A percentile compares a stretch with the other conserved stretches of the same genome.
phyloP scores from a whole-genome alignment of 768 basidiomycete genomes.

The Auricularia sp. region DNA sequence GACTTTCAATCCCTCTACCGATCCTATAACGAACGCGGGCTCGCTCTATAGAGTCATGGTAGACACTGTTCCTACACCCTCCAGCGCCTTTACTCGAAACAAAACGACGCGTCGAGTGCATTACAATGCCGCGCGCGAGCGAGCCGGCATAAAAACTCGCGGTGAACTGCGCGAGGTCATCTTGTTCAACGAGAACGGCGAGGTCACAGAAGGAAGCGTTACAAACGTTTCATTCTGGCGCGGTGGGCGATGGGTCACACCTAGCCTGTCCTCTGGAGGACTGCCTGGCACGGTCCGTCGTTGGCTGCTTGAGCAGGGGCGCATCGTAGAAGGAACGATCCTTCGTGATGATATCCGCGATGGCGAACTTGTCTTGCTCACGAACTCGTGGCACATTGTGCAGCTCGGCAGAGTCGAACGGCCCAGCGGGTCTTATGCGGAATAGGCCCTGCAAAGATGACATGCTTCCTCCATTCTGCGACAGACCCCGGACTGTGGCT shows the following conservation, averaged over 20 bases:
- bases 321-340: slow-evolving; percentile 42
- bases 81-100: slow-evolving; percentile 49
- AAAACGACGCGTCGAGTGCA: slow-evolving; percentile 58
- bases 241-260: slow-evolving; percentile 52
- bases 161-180: slow-evolving; percentile 44
- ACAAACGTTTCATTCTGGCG: slow-evolving; percentile 65
- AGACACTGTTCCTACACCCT: slow-evolving; percentile 43
- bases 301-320: slow-evolving; percentile 53
- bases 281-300: slow-evolving; percentile 61
- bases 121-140: slow-evolving; percentile 55
- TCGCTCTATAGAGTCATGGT: slow-evolving; percentile 38
- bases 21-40: slow-evolving; percentile 14
- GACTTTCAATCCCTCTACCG: slow-evolving; percentile 25
- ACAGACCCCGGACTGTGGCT: too few relatives aligned
- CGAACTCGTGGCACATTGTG: slow-evolving; percentile 30
- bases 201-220: slow-evolving; percentile 56
- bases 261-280: slow-evolving; percentile 49
- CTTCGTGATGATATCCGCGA: slow-evolving; percentile 31
- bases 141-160: slow-evolving; percentile 34
- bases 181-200: slow-evolving; percentile 40
- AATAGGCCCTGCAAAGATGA: too few relatives aligned
- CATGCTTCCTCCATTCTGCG: too few relatives aligned
- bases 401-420: not conserved
- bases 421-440: not conserved
- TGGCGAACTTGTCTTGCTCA: slow-evolving; percentile 59